A percentile compares a stretch with the other conserved stretches of the same genome.
phyloP scores from a whole-genome alignment of 2,329 filamentous ascomycete genomes.

The Aspergillus piperis region DNA sequence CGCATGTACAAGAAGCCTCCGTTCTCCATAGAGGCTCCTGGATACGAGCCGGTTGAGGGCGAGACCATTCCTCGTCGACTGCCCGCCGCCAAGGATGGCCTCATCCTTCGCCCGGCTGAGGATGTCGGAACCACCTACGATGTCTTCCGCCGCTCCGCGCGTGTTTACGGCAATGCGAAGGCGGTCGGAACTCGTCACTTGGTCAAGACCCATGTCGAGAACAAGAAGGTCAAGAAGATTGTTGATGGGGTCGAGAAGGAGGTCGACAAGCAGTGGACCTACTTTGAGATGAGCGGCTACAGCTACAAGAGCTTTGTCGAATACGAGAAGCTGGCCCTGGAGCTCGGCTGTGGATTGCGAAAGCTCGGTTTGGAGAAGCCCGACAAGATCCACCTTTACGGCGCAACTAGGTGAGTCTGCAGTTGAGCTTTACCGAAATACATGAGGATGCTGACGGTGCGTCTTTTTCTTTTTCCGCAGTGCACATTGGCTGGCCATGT shows the following conservation, averaged over 20 bases:
- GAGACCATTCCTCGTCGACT: slow-evolving; percentile 84
- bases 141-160: slow-evolving; percentile 69
- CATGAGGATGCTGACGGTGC: slow-evolving; percentile 17
- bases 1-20: slow-evolving; percentile 68
- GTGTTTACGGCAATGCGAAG: slow-evolving; percentile 62
- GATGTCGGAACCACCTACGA: slow-evolving; percentile 78
- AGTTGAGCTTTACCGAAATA: not conserved
- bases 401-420: slow-evolving; percentile 68
- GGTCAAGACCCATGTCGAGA: slow-evolving; percentile 76
- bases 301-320: slow-evolving; percentile 76
- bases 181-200: slow-evolving; percentile 73
- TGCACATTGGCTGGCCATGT: slow-evolving; percentile 79
- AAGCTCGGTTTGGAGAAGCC: slow-evolving; percentile 69
- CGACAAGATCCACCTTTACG: slow-evolving; percentile 78
- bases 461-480: slow-evolving; percentile 43
- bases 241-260: slow-evolving; percentile 76
- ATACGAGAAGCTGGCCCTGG: slow-evolving; percentile 69
- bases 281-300: slow-evolving; percentile 80
- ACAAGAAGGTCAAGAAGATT: slow-evolving; percentile 86
- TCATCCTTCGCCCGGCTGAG: slow-evolving; percentile 65
- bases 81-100: slow-evolving; percentile 67
- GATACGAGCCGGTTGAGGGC: slow-evolving; percentile 68
- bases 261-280: slow-evolving; percentile 89
- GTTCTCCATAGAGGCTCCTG: slow-evolving; percentile 72
- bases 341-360: slow-evolving; percentile 72